Base-by-base conservation (phyloP, 2,329 filamentous ascomycete genomes). In the Beauveria rudraprayagi region DNA sequence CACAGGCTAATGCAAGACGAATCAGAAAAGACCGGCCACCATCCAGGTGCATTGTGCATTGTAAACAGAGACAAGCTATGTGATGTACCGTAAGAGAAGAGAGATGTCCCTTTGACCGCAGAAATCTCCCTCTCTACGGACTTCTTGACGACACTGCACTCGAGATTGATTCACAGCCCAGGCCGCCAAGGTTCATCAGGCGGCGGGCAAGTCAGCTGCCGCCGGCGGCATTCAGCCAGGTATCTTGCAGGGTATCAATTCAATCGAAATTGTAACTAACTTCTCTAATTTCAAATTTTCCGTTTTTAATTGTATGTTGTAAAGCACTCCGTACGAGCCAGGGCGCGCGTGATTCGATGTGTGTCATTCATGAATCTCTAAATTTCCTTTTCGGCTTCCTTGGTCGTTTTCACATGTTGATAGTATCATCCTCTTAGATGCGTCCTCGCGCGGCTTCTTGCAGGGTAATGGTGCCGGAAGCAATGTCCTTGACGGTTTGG, bases 401-500 rank as follows among this genome's bases (percentile, higher is more conserved):
- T 22, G 50, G 2, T 43, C 9, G 3, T 30, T 22, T 47, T 30
- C 48, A 5, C 3, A 14, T 22, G 46, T 6, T n/a, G 11, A 17
- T 17, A 14, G 3, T 9, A 30, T 30, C 2, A 19, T n/a, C 16
- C 11, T 22, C 11, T 67, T 64, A 75, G 41, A 76, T 68, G 24
- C 74, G 72, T 50, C 80, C 78, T 56, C 73, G 76, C 40, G 90
- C 90, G 26, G 90, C 87, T 51, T 90, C 84, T 68, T 90, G 78
- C 8, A 91, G 84, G 24, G 81, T 87, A 17, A 82, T 83, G 72
- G 88, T 87, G 26, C 90, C 91, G 37, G 84, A 84, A n/a, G 80
- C 81, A 68, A 97, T 91, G 62, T 88, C 85, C 77, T 91, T 86
- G 63, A 91, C 88, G 34, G 88, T 89, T 63, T 83, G 79, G 53